Percentiles rank a stretch among this genome's conserved stretches.
Conservation (phyloP, 495 filamentous ascomycete species). For the Pseudomonodictys pantanalensis region DNA sequence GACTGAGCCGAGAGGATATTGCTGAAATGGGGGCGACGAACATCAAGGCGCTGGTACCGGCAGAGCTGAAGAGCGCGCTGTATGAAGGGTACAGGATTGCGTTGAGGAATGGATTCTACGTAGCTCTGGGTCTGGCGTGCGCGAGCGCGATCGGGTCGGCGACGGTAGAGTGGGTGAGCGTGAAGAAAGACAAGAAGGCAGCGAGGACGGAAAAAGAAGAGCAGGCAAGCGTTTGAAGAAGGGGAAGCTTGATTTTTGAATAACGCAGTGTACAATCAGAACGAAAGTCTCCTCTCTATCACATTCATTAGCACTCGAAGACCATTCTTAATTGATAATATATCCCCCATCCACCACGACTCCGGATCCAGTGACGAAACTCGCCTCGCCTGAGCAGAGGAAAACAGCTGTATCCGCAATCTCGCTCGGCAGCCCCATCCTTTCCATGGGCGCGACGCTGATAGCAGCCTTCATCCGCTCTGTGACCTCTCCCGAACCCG, state of each 20-base stretch:
- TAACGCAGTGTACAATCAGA: too few species aligned
- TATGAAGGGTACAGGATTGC: slow-evolving; percentile 8
- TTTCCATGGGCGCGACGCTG: slow-evolving; percentile 38
- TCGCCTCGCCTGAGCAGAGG: slow-evolving; percentile 42
- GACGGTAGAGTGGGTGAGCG: slow-evolving; percentile 18
- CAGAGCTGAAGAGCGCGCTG: slow-evolving; percentile 2
- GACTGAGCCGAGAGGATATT: not conserved
- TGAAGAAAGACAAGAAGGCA: slow-evolving; percentile 3
- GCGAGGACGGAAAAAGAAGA: not conserved
- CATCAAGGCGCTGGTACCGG: not conserved
- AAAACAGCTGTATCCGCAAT: slow-evolving; percentile 43
- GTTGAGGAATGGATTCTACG: slow-evolving; percentile 10
- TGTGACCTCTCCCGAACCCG: not conserved
- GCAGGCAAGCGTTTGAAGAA: too few species aligned
- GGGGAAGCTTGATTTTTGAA: too few species aligned
- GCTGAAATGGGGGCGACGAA: slow-evolving; percentile 16
- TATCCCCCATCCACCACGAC: slow-evolving; percentile 36
- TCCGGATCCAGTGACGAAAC: slow-evolving; percentile 41
- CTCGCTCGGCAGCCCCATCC: slow-evolving; percentile 40
- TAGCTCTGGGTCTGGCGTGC: slow-evolving; percentile 9
- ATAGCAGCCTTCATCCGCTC: slow-evolving; percentile 36
- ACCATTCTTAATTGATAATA: slow-evolving; percentile 27
- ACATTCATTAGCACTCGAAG: too few species aligned
- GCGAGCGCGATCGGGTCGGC: slow-evolving; percentile 3
- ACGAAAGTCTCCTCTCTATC: too few species aligned